phyloP scores from a whole-genome alignment of 768 basidiomycete species.

The Auricularia heimuer region DNA sequence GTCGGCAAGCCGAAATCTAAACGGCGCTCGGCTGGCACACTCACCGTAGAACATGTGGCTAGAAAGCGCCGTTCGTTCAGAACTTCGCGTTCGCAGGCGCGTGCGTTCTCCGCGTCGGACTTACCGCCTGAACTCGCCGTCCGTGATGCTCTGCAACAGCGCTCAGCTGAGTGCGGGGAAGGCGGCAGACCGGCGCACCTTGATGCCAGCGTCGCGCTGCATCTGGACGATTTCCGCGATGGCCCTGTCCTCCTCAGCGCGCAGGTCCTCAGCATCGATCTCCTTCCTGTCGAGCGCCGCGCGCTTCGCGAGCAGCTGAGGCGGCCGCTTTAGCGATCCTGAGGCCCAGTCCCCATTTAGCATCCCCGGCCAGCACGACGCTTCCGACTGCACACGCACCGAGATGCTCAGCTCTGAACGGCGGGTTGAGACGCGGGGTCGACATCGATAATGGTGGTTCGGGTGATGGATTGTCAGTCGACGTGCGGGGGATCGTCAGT shows the following conservation, averaged over 20 bases:
- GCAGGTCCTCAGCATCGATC: constrained; percentile 35
- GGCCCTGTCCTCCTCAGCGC: constrained; percentile 40
- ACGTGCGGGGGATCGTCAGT: background rate
- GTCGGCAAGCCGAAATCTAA: background rate
- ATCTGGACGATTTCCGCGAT: constrained; percentile 42
- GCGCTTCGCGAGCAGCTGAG: constrained; percentile 39
- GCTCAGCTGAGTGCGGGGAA: background rate
- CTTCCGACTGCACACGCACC: constrained; percentile 13
- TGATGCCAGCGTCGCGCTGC: constrained; percentile 46
- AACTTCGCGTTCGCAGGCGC: too few species aligned
- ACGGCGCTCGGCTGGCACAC: background rate
- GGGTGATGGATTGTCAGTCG: too few species aligned
- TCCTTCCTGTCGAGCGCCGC: constrained; percentile 32
- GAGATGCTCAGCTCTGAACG: constrained; percentile 46
- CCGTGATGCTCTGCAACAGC: constrained; percentile 33
- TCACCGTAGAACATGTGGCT: constrained; percentile 1
- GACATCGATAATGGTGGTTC: background rate
- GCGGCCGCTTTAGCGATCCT: constrained; percentile 47
- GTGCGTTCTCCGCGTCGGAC: constrained; percentile 2
- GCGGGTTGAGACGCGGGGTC: constrained; percentile 24
- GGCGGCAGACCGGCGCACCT: constrained; percentile 13
- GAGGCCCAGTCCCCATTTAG: background rate
- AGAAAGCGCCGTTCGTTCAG: background rate
- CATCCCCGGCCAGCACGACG: background rate
- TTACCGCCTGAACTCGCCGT: constrained; percentile 41